phyloP scores from a whole-genome alignment of 306 rosid species.

The Sechiopsis laciniata region DNA sequence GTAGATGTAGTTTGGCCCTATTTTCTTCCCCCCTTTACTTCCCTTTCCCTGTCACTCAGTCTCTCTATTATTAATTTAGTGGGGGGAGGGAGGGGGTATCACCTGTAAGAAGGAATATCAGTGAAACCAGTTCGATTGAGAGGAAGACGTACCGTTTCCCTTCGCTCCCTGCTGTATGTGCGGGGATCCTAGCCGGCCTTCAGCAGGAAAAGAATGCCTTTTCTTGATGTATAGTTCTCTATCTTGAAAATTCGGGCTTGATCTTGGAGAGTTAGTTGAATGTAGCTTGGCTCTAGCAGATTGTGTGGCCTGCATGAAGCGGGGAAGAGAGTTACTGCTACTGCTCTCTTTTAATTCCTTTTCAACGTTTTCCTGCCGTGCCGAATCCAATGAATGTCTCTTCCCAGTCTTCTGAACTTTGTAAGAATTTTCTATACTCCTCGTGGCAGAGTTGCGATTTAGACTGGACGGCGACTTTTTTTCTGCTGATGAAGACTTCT shows the following conservation, averaged over 20 bases:
- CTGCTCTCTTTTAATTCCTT: conserved; percentile 60
- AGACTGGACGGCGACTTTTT: conserved; percentile 56
- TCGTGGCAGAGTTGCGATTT: conserved; percentile 52
- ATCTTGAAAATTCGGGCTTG: conserved; percentile 92
- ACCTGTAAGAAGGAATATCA: conserved; percentile 17
- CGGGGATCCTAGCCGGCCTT: conserved; percentile 82
- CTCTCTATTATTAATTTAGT: not conserved
- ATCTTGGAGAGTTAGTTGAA: conserved; percentile 68
- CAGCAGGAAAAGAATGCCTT: conserved; percentile 83
- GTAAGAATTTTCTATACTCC: conserved; percentile 47
- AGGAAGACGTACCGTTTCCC: conserved; percentile 39
- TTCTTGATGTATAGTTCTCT: conserved; percentile 54
- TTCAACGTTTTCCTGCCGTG: conserved; percentile 51
- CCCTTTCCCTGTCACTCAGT: not conserved
- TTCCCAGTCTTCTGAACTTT: conserved; percentile 64
- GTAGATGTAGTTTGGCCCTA: not conserved
- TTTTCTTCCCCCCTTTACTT: not conserved
- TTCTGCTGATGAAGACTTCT: conserved; percentile 33
- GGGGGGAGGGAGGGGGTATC: too few species aligned
- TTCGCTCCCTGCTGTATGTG: conserved; percentile 55
- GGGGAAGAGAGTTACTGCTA: conserved; percentile 62
- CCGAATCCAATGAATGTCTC: conserved; percentile 65
- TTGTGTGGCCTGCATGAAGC: conserved; percentile 92
- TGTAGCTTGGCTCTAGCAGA: conserved; percentile 86
- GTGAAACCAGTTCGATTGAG: conserved; percentile 5